These are phyloP conservation scores for Phaeomoniella chlamydospora DNA, from an alignment of 2,329 filamentous ascomycete species.

Conservation along the genomic window DNA sequence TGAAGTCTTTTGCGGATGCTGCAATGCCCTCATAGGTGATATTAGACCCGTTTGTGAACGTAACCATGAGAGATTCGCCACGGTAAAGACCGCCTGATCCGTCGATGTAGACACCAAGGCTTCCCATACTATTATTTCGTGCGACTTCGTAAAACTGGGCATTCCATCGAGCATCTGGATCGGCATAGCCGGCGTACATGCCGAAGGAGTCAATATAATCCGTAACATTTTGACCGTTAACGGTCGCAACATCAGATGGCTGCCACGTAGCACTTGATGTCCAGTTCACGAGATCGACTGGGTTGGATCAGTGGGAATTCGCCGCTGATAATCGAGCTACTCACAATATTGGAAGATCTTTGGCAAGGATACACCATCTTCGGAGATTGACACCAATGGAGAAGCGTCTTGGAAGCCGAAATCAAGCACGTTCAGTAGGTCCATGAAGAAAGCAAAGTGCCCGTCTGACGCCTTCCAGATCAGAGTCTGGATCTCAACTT, in stretches of 20 bases:
- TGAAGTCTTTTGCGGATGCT: conserved; percentile 13
- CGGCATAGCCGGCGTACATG: conserved; percentile 35
- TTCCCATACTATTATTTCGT: too few relatives aligned
- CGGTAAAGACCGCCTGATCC: background rate
- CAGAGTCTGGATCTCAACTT: conserved; percentile 37
- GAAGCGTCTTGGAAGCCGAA: conserved; percentile 40
- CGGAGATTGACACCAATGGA: conserved; percentile 45
- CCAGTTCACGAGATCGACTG: too few relatives aligned
- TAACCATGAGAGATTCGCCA: background rate
- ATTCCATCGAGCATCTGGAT: conserved; percentile 41
- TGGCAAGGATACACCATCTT: conserved; percentile 43
- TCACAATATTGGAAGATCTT: conserved; percentile 32
- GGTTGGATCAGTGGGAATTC: too few relatives aligned
- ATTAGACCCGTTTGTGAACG: conserved; percentile 14
- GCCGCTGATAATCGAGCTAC: too few relatives aligned
- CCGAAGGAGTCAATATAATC: too few relatives aligned
- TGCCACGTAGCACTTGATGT: conserved; percentile 44
- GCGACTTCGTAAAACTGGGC: background rate
- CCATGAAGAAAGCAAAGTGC: conserved; percentile 26
- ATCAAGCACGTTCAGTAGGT: conserved; percentile 26
- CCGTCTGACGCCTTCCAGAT: conserved; percentile 47
- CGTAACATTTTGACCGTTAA: too few relatives aligned
- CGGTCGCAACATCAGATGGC: conserved; percentile 31
- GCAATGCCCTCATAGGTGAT: conserved; percentile 10
- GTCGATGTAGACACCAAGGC: background rate